Conservation (phyloP, 164 flowering plant species). For the Stephania yunnanensis region DNA sequence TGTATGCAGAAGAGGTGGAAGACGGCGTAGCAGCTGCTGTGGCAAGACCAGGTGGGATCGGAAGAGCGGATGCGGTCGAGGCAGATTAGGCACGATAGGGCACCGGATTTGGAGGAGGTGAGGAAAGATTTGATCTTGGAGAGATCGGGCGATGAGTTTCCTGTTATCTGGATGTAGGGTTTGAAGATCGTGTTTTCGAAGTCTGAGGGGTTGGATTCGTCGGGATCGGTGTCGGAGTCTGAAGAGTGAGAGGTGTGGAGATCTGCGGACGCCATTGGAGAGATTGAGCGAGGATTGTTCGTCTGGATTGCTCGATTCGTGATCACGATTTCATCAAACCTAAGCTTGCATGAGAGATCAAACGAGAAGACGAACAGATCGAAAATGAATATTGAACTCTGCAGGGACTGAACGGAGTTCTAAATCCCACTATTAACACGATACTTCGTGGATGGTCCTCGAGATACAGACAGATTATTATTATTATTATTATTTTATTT, state of each 20-base stretch:
- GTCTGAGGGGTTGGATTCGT: conserved; percentile 34
- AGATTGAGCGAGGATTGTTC: neutral
- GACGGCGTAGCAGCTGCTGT: conserved; percentile 61
- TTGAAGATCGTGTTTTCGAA: conserved; percentile 64
- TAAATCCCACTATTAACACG: too few relatives aligned
- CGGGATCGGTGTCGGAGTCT: conserved; percentile 49
- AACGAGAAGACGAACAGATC: too few relatives aligned
- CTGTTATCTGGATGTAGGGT: conserved; percentile 51
- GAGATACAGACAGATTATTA: too few relatives aligned
- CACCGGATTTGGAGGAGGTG: conserved; percentile 66
- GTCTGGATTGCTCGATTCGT: neutral
- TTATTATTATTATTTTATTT: too few relatives aligned
- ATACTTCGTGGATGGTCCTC: too few relatives aligned
- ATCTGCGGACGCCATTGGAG: neutral
- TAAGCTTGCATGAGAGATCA: too few relatives aligned
- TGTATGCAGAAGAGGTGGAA: conserved; percentile 91
- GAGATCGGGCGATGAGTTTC: conserved; percentile 48
- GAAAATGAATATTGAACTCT: too few relatives aligned
- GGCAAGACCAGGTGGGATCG: conserved; percentile 86
- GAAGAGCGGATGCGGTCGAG: conserved; percentile 62
- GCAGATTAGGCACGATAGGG: conserved; percentile 86
- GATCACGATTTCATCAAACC: too few relatives aligned
- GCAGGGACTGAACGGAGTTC: too few relatives aligned
- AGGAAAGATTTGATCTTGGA: conserved; percentile 81
- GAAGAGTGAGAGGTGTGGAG: conserved; percentile 12